Conservation (phyloP, 2,329 filamentous ascomycete genomes). For the Trichophyton schoenleinii region DNA sequence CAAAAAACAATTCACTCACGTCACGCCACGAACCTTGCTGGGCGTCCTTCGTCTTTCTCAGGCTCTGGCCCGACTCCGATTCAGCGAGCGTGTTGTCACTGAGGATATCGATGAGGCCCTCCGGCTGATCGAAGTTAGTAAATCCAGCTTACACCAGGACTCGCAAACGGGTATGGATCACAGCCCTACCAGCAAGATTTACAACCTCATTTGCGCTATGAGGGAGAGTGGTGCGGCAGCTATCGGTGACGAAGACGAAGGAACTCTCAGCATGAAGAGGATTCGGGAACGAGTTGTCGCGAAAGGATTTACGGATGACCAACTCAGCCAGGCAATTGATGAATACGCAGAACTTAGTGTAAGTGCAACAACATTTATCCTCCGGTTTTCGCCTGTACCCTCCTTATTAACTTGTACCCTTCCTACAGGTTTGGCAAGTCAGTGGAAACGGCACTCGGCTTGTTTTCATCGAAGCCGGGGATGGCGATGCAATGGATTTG, state of each 20-base stretch:
- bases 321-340: conserved; percentile 73
- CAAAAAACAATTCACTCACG: conserved; percentile 88
- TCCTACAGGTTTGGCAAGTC: conserved; percentile 61
- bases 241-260: conserved; percentile 58
- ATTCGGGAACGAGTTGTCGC: conserved; percentile 85
- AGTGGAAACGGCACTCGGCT: conserved; percentile 57
- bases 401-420: background rate
- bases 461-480: conserved; percentile 53
- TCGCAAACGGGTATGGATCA: conserved; percentile 51
- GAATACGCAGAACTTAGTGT: conserved; percentile 85
- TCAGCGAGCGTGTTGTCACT: conserved; percentile 69
- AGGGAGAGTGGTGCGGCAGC: conserved; percentile 70
- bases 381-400: background rate
- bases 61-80: conserved; percentile 81
- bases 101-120: conserved; percentile 95
- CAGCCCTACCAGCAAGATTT: conserved; percentile 80
- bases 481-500: conserved; percentile 41
- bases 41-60: conserved; percentile 88
- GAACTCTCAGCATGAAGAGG: conserved; percentile 75
- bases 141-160: conserved; percentile 74
- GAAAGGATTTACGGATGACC: conserved; percentile 92
- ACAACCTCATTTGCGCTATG: conserved; percentile 82
- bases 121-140: conserved; percentile 81
- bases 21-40: conserved; percentile 82
- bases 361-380: conserved; percentile 38